These are phyloP conservation scores for Pilobolus umbonatus DNA, from an alignment of 192 early-diverging fungal species.

Conservation along the genomic window DNA sequence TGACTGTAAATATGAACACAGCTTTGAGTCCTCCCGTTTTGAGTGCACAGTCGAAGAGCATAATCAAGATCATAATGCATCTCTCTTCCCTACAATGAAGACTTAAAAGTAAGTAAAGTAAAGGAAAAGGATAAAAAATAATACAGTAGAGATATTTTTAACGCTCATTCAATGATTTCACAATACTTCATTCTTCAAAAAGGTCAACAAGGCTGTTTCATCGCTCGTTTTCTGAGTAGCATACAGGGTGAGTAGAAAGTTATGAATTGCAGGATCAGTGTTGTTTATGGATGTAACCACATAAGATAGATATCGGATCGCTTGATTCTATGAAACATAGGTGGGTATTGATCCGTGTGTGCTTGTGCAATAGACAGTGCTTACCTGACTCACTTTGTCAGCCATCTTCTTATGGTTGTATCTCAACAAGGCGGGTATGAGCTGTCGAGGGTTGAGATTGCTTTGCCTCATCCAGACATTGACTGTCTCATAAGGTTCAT, in stretches of 20 bases:
- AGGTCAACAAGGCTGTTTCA: constrained; percentile 68
- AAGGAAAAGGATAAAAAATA: no score
- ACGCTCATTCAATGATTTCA: background rate
- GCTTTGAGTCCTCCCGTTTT: constrained; percentile 75
- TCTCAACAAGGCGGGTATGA: constrained; percentile 86
- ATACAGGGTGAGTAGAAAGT: constrained; percentile 82
- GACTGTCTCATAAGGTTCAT: constrained; percentile 80
- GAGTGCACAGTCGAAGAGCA: constrained; percentile 84
- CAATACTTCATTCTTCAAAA: constrained; percentile 57
- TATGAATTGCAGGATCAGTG: constrained; percentile 88
- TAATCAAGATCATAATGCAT: constrained; percentile 90
- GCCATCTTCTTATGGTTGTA: constrained; percentile 48
- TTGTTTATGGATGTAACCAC: constrained; percentile 73
- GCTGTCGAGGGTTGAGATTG: constrained; percentile 71
- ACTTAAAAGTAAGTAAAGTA: no score
- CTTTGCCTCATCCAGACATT: constrained; percentile 83
- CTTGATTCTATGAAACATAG: constrained; percentile 66
- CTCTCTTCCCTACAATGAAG: constrained; percentile 46
- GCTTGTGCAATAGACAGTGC: background rate
- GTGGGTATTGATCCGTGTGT: background rate
- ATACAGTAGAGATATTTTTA: background rate
- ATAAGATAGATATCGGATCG: constrained; percentile 83
- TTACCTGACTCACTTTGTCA: constrained; percentile 32
- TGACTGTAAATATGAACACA: constrained; percentile 88
- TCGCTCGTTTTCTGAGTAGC: constrained; percentile 61